Base-by-base conservation (phyloP, 768 basidiomycete genomes). In the Zangia roseola region DNA sequence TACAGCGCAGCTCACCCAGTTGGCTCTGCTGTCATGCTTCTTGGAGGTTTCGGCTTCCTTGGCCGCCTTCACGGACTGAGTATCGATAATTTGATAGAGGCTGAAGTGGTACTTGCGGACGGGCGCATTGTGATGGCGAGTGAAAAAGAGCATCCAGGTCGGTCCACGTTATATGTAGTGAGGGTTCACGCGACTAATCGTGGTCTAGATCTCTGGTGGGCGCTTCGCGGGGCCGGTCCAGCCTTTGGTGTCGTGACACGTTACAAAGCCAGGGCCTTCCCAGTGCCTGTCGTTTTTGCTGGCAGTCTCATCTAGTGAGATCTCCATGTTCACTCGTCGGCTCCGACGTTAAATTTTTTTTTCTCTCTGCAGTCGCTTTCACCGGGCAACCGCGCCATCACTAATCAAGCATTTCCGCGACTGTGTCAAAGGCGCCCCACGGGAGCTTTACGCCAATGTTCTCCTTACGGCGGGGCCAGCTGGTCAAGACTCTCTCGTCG, bases 321-420 rank as follows among this genome's bases (percentile, higher is more conserved):
- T 41, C 25, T 46, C 17, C 19, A 17, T 44, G 17, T 30, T 26
- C 19, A 49, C 14, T 30, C 20, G n/a, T 33, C 16, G n/a, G 30
- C 10, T 19, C 17, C 17, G 2, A 17, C 26, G 36, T 25, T 58
- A 30, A 28, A 26, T 57, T 56, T 28, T 26, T 50, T 24, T 30
- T 23, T 47, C 21, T 16, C 48, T 55, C 42, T 53, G 7, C 59
- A 94, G 92, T 67, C 88, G 90, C 31, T 97, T 95, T 72, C 84
- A 91, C 65, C 80, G 77, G 40, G 79, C 83, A n/a, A 94, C 91
- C 0, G 86, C 94, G 0, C 84, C 91, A 4, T 91, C 89, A 5
- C 80, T 95, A 38, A 83, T 97, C 63, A 86, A 84, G 55, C 94
- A 95, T 69, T 91, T 93, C 72, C 83, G 94, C 21, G 94, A 97